These are phyloP conservation scores for Agapanthus africanus DNA, from an alignment of 106 monocot genomes.

Conservation along the genomic window DNA sequence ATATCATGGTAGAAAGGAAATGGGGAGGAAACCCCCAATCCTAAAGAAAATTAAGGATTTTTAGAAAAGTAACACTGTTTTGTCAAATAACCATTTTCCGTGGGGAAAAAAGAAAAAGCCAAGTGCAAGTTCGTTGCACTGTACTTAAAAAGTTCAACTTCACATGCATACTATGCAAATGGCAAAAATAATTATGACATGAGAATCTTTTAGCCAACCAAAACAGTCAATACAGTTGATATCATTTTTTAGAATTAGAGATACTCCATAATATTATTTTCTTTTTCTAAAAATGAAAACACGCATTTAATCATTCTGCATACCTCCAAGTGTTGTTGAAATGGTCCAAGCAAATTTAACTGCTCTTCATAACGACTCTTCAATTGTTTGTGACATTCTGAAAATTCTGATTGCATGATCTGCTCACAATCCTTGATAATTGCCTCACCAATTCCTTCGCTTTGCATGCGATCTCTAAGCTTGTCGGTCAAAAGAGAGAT, in stretches of 20 bases:
- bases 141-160: no score
- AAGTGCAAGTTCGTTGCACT: no score
- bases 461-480: conserved; percentile 67
- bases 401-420: conserved; percentile 74
- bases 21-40: no score
- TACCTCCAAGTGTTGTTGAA: conserved; percentile 62
- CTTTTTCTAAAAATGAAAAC: background rate
- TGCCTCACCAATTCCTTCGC: conserved; percentile 61
- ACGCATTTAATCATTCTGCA: no score
- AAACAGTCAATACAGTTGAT: no score
- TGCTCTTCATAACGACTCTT: conserved; percentile 49
- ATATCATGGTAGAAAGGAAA: no score
- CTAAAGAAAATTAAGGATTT: no score
- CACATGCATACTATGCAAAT: background rate
- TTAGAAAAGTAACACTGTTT: no score
- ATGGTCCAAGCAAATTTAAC: conserved; percentile 46
- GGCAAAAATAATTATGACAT: background rate
- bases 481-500: conserved; percentile 55
- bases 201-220: no score
- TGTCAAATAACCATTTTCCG: no score
- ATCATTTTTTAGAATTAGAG: no score
- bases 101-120: background rate
- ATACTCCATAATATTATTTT: background rate
- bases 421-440: conserved; percentile 77
- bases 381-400: conserved; percentile 39